These are phyloP conservation scores for Penicillium pancosmium DNA, from an alignment of 495 filamentous ascomycete genomes.

Conservation along the genomic window DNA sequence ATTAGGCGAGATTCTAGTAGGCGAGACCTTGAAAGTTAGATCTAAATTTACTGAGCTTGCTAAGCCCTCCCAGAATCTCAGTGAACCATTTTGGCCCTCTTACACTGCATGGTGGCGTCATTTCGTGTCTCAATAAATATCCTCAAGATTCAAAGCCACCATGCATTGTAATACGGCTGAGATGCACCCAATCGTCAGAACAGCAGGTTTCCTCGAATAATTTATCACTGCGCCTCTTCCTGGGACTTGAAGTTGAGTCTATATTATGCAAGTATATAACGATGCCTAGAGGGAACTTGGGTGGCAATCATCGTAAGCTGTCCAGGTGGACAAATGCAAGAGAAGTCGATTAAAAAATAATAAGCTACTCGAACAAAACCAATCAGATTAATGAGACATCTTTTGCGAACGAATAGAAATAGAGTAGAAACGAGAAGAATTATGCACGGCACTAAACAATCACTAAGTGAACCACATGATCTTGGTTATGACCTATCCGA, in stretches of 20 bases:
- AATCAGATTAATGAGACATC: too few species aligned
- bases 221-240: neutral
- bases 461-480: neutral
- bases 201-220: neutral
- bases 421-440: neutral
- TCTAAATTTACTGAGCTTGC: neutral
- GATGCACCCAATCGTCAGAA: neutral
- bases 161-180: constrained; percentile 4
- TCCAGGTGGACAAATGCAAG: too few species aligned
- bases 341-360: too few species aligned
- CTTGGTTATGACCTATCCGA: neutral
- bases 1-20: neutral
- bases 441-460: neutral
- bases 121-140: neutral
- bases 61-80: neutral
- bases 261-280: too few species aligned
- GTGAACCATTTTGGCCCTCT: neutral
- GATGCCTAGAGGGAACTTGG: too few species aligned
- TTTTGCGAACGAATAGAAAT: neutral
- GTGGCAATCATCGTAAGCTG: too few species aligned
- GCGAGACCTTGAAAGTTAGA: neutral
- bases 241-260: too few species aligned
- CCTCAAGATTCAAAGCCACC: neutral
- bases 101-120: neutral
- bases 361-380: too few species aligned